These are phyloP conservation scores for Penicillium paxilli DNA, from an alignment of 495 filamentous ascomycete species.

Conservation along the genomic window DNA sequence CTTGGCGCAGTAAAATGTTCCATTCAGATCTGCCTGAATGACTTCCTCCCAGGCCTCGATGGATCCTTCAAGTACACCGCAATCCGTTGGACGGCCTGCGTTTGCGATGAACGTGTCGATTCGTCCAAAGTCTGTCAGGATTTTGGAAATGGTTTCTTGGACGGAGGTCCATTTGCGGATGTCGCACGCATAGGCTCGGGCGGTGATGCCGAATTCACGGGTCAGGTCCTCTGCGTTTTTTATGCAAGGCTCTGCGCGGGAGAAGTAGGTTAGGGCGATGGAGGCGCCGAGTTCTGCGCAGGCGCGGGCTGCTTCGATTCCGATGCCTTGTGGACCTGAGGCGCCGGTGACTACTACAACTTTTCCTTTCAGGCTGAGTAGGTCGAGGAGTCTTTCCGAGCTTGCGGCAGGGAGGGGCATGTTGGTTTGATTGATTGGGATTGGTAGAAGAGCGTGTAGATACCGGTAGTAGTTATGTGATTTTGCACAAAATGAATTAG, in stretches of 20 bases:
- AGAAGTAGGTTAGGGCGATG: conserved; percentile 59
- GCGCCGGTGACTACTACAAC: conserved; percentile 65
- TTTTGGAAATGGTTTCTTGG: conserved; percentile 35
- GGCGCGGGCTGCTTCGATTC: conserved; percentile 61
- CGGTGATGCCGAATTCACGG: neutral
- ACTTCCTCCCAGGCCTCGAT: conserved; percentile 61
- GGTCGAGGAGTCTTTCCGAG: no score
- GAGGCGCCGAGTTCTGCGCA: conserved; percentile 63
- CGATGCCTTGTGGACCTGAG: conserved; percentile 64
- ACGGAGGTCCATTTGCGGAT: conserved; percentile 42
- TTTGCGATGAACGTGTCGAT: conserved; percentile 61
- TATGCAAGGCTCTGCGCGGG: conserved; percentile 19
- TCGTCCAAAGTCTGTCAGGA: conserved; percentile 49
- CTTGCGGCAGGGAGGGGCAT: no score
- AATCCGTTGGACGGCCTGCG: conserved; percentile 56
- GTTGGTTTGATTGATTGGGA: no score
- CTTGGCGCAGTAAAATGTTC: conserved; percentile 59
- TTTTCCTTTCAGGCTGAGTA: conserved; percentile 63
- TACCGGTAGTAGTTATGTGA: no score
- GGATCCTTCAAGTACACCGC: conserved; percentile 53
- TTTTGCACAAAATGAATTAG: no score
- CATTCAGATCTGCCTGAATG: conserved; percentile 55
- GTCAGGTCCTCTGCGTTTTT: conserved; percentile 25
- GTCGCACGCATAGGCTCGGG: neutral
- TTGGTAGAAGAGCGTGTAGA: no score